These are phyloP conservation scores for Suhomyces panamericanus DNA, from an alignment of 1,139 yeast species.

Conservation along the genomic window DNA sequence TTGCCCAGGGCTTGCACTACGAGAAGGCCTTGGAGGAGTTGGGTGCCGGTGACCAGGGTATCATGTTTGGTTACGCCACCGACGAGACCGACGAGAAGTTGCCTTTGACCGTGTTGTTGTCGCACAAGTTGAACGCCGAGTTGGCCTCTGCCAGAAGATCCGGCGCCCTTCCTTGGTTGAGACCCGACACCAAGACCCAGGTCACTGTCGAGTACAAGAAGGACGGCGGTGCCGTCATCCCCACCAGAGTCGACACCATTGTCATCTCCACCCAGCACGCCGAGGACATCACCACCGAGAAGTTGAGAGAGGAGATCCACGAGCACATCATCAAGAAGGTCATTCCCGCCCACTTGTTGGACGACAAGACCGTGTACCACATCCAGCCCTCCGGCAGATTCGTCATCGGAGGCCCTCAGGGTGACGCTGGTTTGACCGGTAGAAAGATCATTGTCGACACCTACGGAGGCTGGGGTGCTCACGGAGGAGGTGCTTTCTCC, in stretches of 20 bases:
- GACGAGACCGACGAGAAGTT: constrained; percentile 97
- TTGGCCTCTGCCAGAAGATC: constrained; percentile 97
- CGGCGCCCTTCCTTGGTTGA: constrained; percentile 91
- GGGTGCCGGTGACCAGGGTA: constrained; percentile 99
- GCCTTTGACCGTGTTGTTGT: constrained; percentile 90
- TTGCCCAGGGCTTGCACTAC: constrained; percentile 98
- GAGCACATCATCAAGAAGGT: constrained; percentile 87
- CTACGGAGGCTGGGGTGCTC: constrained; percentile 99
- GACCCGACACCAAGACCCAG: constrained; percentile 99
- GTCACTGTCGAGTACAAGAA: constrained; percentile 95
- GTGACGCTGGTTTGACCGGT: constrained; percentile 99
- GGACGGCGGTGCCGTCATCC: constrained; percentile 93
- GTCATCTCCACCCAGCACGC: constrained; percentile 98
- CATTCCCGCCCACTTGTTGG: constrained; percentile 86
- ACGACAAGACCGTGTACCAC: constrained; percentile 94
- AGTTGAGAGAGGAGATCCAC: constrained; percentile 74
- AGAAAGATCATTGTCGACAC: constrained; percentile 99
- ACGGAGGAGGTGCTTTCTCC: constrained; percentile 99
- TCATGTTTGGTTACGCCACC: constrained; percentile 99
- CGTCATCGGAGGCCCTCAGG: constrained; percentile 99
- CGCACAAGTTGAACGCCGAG: constrained; percentile 96
- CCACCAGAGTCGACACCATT: constrained; percentile 94
- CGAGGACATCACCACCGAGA: constrained; percentile 91
- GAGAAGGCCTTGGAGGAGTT: constrained; percentile 95
- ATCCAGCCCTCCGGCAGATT: constrained; percentile 99